These are phyloP conservation scores for Adansonia madagascariensis DNA, from an alignment of 441 rosid species.

Conservation along the genomic window DNA sequence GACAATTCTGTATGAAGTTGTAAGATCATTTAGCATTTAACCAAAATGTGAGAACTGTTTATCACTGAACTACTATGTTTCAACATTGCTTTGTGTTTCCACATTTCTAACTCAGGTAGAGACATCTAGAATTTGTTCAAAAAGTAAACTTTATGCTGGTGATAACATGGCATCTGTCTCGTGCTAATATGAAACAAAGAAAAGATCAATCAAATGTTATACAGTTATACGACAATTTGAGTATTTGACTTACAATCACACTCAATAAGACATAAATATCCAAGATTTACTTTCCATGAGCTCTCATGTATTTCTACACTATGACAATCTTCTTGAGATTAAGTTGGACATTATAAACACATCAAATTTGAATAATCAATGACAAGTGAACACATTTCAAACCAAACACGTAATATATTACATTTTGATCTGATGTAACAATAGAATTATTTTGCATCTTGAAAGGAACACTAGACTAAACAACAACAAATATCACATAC, in stretches of 20 bases:
- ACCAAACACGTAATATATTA: background rate
- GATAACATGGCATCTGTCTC: background rate
- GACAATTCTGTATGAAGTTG: background rate
- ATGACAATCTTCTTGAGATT: background rate
- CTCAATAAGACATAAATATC: background rate
- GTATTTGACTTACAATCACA: background rate
- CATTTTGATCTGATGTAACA: background rate
- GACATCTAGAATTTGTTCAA: background rate
- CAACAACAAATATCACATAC: background rate
- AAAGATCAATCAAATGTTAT: background rate
- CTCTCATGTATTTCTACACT: background rate
- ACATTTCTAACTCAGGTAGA: background rate
- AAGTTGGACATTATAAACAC: background rate
- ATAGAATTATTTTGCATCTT: background rate
- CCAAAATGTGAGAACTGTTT: background rate
- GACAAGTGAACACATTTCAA: background rate
- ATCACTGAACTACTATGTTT: background rate
- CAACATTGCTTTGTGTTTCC: background rate
- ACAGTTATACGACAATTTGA: background rate
- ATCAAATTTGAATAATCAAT: background rate
- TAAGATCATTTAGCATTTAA: background rate
- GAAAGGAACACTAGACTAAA: background rate
- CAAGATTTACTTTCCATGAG: background rate
- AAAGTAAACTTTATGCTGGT: background rate
- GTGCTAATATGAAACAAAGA: background rate